phyloP scores from a whole-genome alignment of 1,284 basidiomycete species.

The Coniferiporia weirii region DNA sequence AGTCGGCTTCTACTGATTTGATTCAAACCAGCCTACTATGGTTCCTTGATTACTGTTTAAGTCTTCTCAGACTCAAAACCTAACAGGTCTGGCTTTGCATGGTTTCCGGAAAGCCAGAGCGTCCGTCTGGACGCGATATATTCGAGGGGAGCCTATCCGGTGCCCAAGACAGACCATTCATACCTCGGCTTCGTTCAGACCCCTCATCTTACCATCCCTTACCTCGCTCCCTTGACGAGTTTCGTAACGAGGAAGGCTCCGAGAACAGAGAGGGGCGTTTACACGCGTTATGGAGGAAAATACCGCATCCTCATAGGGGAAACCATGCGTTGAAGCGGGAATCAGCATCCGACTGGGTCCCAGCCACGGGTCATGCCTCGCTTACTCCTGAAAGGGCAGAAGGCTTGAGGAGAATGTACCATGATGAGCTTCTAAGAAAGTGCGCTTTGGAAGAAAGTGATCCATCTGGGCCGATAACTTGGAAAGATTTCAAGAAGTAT shows the following conservation, averaged over 20 bases:
- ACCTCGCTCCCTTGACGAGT: constrained; percentile 52
- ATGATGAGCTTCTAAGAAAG: constrained; percentile 66
- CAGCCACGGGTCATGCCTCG: constrained; percentile 29
- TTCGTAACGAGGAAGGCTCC: constrained; percentile 57
- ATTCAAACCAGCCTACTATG: background rate
- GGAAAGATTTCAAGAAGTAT: constrained; percentile 77
- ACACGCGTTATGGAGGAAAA: constrained; percentile 54
- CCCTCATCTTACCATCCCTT: constrained; percentile 34
- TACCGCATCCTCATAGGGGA: constrained; percentile 33
- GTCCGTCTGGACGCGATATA: constrained; percentile 37
- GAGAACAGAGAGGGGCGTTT: constrained; percentile 55
- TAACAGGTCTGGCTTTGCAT: constrained; percentile 5
- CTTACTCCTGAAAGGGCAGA: constrained; percentile 67
- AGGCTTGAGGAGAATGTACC: constrained; percentile 66
- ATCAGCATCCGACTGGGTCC: constrained; percentile 24
- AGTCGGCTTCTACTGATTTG: background rate
- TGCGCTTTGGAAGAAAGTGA: constrained; percentile 46
- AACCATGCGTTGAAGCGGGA: constrained; percentile 23
- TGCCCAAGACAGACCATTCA: constrained; percentile 46
- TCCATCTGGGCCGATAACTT: constrained; percentile 50
- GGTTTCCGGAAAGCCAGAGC: constrained; percentile 3
- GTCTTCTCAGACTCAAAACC: background rate
- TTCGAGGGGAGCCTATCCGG: constrained; percentile 48
- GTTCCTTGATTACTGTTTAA: constrained; percentile 1
- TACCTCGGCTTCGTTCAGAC: constrained; percentile 57